Evolutionary conservation across 352 stramenopile species (phyloP), one percentile per base, ranked within the genome.

Genomic region (Globisporangium barbulae): DNA sequence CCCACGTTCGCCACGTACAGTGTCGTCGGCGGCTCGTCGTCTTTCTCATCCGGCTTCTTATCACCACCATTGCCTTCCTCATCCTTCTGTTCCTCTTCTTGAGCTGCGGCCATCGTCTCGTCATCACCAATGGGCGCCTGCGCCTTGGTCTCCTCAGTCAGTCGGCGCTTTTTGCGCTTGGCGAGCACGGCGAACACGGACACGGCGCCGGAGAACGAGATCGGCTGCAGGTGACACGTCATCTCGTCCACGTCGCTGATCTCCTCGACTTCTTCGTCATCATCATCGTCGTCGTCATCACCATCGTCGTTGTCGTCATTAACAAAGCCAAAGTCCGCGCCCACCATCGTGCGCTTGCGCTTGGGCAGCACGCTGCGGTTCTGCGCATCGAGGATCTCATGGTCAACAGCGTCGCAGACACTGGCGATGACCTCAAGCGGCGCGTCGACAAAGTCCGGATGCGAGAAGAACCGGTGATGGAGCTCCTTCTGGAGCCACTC

Each of bases 1-100:
- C 91, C 91, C 13, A 97, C 79, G 56, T 97, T 94, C 1, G 86
- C 90, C 19, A 97, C 72, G 63, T 93, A 91, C 58, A 97, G 53
- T 31, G 77, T 70, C 2, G 79, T 88, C 9, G 74, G 72, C 2
- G 70, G 63, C 3, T 81, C 72, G 22, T 79, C 68, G 21, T 65
- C 59, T 31, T 65, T 41, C 13, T 71, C 52, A 0, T 66, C 49
- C 12, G 56, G 30, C 3, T 19, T 65, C 52, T 9, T 55, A 19
- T 21, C n/a, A 15, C 4, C 44, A 50, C 1, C 21, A 50, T 21
- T 13, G 22, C 31, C 28, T n/a, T 28, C 49, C 22, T 48, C 25
- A 3, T 65, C 45, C 28, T 59, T 12, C 8, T 53, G 9, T 10
- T 65, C 37, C 12, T 6, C 22, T 9, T 61, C 35, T 30, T 56